phyloP scores from a whole-genome alignment of 352 stramenopile genomes.

The Globisporangium sylvaticum region DNA sequence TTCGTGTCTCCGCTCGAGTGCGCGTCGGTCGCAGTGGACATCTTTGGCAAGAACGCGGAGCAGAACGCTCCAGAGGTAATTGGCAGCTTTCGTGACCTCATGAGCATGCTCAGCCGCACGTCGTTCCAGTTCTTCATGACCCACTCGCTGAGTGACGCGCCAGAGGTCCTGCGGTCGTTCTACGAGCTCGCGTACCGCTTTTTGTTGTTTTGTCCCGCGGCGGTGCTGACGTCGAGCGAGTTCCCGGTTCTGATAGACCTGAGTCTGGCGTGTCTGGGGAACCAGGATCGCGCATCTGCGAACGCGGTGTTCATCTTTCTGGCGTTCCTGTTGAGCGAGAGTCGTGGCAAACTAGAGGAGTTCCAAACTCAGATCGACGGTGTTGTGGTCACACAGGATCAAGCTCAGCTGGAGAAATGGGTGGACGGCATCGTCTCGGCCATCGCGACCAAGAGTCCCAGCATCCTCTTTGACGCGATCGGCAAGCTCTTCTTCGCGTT shows the following conservation, averaged over 20 bases:
- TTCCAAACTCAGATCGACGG: constrained; percentile 48
- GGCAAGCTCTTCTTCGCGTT: constrained; percentile 51
- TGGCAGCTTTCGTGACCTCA: constrained; percentile 48
- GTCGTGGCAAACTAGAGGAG: constrained; percentile 31
- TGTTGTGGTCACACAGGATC: constrained; percentile 30
- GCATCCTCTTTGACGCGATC: constrained; percentile 52
- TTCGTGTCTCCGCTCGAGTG: constrained; percentile 68
- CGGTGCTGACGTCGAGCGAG: constrained; percentile 48
- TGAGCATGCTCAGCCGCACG: constrained; percentile 54
- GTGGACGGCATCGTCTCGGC: constrained; percentile 41
- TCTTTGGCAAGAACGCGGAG: constrained; percentile 48
- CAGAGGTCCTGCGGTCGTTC: constrained; percentile 60
- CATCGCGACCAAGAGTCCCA: constrained; percentile 51
- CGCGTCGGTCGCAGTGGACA: constrained; percentile 56
- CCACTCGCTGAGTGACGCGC: constrained; percentile 50
- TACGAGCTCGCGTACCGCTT: constrained; percentile 71
- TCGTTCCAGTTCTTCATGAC: constrained; percentile 65
- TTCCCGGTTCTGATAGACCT: constrained; percentile 61
- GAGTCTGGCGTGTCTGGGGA: constrained; percentile 52
- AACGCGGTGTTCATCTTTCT: constrained; percentile 71
- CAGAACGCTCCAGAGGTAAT: constrained; percentile 31
- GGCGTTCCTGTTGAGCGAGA: constrained; percentile 57
- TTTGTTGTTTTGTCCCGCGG: constrained; percentile 62
- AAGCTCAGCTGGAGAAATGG: constrained; percentile 42
- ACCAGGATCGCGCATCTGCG: constrained; percentile 59